Evolutionary conservation across 2,329 filamentous ascomycete genomes (phyloP), one percentile per base, ranked within the genome.

Genomic region (Aciculosporium take): DNA sequence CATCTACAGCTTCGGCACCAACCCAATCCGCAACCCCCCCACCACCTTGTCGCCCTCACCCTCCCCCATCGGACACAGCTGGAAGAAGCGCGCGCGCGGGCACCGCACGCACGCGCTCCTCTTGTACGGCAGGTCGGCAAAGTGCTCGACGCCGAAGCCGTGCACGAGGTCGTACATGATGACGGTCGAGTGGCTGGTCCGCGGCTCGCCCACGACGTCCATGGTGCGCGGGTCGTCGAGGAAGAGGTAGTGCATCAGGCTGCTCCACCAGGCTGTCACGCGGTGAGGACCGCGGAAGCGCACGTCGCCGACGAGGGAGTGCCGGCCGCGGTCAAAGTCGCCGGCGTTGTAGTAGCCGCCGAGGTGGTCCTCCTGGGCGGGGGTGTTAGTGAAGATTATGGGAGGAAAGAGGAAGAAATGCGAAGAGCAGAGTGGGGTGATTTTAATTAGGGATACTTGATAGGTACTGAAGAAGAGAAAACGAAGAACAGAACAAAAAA

Each of bases 161-260:
- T 84, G 79, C 39, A 79, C 74, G 41, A 84, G 72, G 51, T 88
- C 82, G 57, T 87, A 87, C 46, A 77, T 75, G 44, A 87, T 65
- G 12, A 87, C 77, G 0, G 76, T 81, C 23, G 67, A 71, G 51
- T 81, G 82, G 4, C 76, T 81, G 44, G 73, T n/a, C 3, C 38
- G 38, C 27, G 84, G 83, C 63, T 89, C 84, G 46, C 79, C 79
- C 6, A 78, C 71, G 7, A 76, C 68, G 46, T 62, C 60, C 54
- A 57, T 63, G 2, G 74, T 78, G 42, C 74, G 68, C 42, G 71
- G 66, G 48, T 79, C 74, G 49, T 78, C 74, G 27, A 79, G 64
- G 57, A 73, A 78, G 34, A 76, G 59, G 53, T 75, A 79, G 58
- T 79, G 74, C 65, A 78, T 76, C 53, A 75, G 58, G 47, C 68